Evolutionary conservation across 164 flowering plant genomes (phyloP), one percentile per base, ranked within the genome.

Genomic region (Cinnamomum chago): DNA sequence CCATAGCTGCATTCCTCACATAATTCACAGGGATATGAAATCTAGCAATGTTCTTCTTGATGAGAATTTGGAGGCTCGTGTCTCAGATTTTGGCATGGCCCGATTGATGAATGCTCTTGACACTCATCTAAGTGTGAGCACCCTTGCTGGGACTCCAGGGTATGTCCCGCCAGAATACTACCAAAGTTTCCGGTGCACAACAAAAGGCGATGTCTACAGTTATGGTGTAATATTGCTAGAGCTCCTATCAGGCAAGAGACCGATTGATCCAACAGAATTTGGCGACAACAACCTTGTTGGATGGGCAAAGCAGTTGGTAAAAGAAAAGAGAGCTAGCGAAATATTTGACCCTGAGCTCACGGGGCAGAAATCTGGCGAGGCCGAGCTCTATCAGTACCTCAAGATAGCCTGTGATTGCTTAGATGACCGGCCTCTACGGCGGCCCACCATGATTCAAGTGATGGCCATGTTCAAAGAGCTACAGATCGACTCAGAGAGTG

Each of bases 81-180:
- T 92, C 2, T 94, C 98, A 5, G 98, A 94, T 88, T 94, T 94
- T 73, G 97, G 97, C 28, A 94, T 94, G 98, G 98, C 98, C 10
- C 81, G 98, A 70, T 71, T 92, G 73, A 89, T 92, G 79, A 91
- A 85, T 72, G 95, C 93, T 15, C 85, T 90, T 0, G 97, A 94
- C 76, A 89, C 95, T 30, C 98, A 94, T 83, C 85, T 92, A 7
- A 94, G 97, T 75, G 98, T 94, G 50, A 92, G 90, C 85, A 92
- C 94, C 33, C 92, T 92, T 17, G 93, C 94, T 6, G 97, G 97
- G 35, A 92, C 97, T 18, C 96, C 94, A 2, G 94, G 96, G 17
- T 91, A 91, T 78, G 96, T 91, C 33, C 96, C 96, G 20, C 96
- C 96, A 0, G 96, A 91, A 80, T 91, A 91, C 81, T 91, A 89